These are phyloP conservation scores for Colletotrichum filicis DNA, from an alignment of 2,329 filamentous ascomycete genomes.

Conservation along the genomic window DNA sequence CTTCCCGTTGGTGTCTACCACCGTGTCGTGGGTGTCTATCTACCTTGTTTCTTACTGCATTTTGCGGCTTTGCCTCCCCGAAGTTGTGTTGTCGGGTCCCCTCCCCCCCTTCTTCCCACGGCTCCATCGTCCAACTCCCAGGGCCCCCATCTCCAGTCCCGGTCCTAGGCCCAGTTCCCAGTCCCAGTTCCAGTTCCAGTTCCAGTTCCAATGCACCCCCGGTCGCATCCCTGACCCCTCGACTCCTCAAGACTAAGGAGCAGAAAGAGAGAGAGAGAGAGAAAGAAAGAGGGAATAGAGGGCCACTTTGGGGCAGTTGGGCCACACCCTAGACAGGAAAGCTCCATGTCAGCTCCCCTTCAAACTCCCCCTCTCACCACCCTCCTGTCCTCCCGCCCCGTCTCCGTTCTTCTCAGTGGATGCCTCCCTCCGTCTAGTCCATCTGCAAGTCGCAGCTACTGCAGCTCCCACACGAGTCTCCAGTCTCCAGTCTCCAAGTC, in stretches of 20 bases:
- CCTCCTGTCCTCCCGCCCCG: not conserved
- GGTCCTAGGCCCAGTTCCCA: not conserved
- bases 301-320: not conserved
- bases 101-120: constrained; percentile 1
- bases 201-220: constrained; percentile 15
- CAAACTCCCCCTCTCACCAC: not conserved
- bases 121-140: constrained; percentile 20
- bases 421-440: constrained; percentile 5
- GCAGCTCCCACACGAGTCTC: not conserved
- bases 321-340: constrained; percentile 9
- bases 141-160: constrained; percentile 4
- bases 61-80: too few relatives aligned
- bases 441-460: not conserved
- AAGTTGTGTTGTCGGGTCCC: too few relatives aligned
- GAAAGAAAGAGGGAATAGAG: not conserved
- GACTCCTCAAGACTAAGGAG: too few relatives aligned
- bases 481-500: too few relatives aligned
- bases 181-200: not conserved
- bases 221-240: constrained; percentile 3
- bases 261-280: too few relatives aligned
- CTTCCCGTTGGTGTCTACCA: constrained; percentile 1
- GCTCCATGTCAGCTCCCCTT: constrained; percentile 21
- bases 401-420: constrained; percentile 3
- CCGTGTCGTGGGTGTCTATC: not conserved
- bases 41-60: too few relatives aligned